Evolutionary conservation across 805 yeast genomes (phyloP), one percentile per base, ranked within the genome.

Genomic region (Pichia deserticola): DNA sequence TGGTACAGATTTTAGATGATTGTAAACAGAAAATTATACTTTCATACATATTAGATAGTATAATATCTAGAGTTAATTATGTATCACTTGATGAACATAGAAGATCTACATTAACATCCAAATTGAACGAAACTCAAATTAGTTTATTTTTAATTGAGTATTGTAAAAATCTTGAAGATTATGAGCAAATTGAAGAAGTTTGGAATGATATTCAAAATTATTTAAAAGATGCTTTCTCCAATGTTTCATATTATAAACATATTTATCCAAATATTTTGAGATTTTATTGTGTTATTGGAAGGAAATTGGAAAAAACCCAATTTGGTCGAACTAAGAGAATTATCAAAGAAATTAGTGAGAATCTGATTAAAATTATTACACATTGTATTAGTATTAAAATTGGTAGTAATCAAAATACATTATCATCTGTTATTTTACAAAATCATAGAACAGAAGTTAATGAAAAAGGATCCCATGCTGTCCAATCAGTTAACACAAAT

Each of bases 1-100:
- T 87, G 1, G 64, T 87, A n/a, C 89, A 86, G 62, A 82, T 86
- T 3, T 67, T 90, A 44, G 97, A 90, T 66, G 92, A 93, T 0
- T 85, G 95, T 7, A 78, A 86, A 54, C 86, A 95, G 0, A 86
- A 81, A 50, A 58, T 78, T 5, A 85, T 95, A 0, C 68, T 89
- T 12, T 90, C 95, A 0, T 75, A 78, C 56, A 67, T 89, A 5
- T 71, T 87, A 55, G 73, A 77, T 50, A 71, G 86, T 0, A 71
- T 84, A 34, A 60, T 65, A 27, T 68, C 79, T 9, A 68, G 84
- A 51, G 69, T 78, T 9, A 71, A 69, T 51, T 64, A 65, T 1
- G 44, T 61, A 2, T 51, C 62, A 20, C 47, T 61, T 13, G 65
- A 59, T 1, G 50, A 55, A 34, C 47, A 51, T n/a, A 62, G 63